Conservation (phyloP, 1,284 basidiomycete species). For the Malassezia japonica region DNA sequence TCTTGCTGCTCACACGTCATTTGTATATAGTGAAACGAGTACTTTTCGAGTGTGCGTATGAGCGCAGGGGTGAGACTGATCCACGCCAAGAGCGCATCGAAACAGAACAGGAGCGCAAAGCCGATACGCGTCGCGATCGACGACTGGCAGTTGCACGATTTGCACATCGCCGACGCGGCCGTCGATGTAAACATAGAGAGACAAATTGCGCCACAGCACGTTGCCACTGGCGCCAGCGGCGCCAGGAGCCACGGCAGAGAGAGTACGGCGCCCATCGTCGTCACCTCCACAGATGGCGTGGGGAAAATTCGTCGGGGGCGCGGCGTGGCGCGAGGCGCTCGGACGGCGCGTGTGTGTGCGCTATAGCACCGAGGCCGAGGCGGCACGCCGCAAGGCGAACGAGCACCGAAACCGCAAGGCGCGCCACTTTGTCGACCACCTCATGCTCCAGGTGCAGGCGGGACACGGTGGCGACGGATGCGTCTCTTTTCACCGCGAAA, state of each 20-base stretch:
- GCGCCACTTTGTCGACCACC: slow-evolving; percentile 41
- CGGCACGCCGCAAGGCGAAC: slow-evolving; percentile 5
- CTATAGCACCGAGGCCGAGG: neutral
- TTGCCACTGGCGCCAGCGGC: slow-evolving; percentile 56
- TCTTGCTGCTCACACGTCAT: slow-evolving; percentile 87
- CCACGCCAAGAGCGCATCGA: slow-evolving; percentile 96
- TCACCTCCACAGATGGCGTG: neutral
- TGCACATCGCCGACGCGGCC: slow-evolving; percentile 91
- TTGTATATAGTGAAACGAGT: slow-evolving; percentile 94
- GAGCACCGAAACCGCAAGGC: slow-evolving; percentile 21
- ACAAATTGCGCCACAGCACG: slow-evolving; percentile 25
- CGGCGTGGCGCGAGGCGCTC: neutral
- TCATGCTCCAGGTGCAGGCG: slow-evolving; percentile 26
- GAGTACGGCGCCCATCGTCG: slow-evolving; percentile 62
- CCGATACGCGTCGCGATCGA: slow-evolving; percentile 95
- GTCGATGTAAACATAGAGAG: slow-evolving; percentile 58
- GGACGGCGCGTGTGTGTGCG: neutral
- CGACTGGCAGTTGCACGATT: slow-evolving; percentile 97
- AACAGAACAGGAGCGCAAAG: slow-evolving; percentile 86
- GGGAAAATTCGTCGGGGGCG: neutral
- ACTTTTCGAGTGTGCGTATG: slow-evolving; percentile 77
- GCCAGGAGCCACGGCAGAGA: slow-evolving; percentile 63
- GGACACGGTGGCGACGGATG: slow-evolving; percentile 47
- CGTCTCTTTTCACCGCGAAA: slow-evolving; percentile 44
- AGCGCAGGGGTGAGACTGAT: slow-evolving; percentile 82